Conservation (phyloP, 2,329 filamentous ascomycete species). For the Hypoxylon sp. region DNA sequence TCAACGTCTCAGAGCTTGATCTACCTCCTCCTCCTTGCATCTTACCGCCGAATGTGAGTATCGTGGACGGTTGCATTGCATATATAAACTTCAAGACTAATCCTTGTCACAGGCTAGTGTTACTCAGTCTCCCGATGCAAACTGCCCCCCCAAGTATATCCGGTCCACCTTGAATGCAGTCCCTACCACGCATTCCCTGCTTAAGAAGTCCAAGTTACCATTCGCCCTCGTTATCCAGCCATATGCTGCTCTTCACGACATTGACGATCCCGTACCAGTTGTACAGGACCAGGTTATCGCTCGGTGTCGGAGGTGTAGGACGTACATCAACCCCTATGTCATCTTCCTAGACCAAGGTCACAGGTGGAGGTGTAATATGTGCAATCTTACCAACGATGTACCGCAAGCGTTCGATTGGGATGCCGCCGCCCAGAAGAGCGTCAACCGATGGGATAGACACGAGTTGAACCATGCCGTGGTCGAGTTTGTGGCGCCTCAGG, state of each 20-base stretch:
- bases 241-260: slow-evolving; percentile 91
- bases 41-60: slow-evolving; percentile 88
- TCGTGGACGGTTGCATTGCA: neutral
- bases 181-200: slow-evolving; percentile 88
- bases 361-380: slow-evolving; percentile 99
- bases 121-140: slow-evolving; percentile 89
- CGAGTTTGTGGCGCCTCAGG: slow-evolving; percentile 96
- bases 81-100: slow-evolving; percentile 54
- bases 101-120: slow-evolving; percentile 76
- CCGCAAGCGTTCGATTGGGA: slow-evolving; percentile 99
- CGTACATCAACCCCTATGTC: slow-evolving; percentile 98
- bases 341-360: slow-evolving; percentile 97
- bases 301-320: slow-evolving; percentile 92
- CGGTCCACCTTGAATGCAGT: slow-evolving; percentile 95
- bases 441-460: slow-evolving; percentile 90
- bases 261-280: slow-evolving; percentile 90
- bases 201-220: slow-evolving; percentile 97
- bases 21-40: slow-evolving; percentile 91
- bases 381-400: slow-evolving; percentile 97
- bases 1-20: slow-evolving; percentile 93
- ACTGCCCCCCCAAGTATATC: slow-evolving; percentile 93
- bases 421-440: slow-evolving; percentile 86
- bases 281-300: slow-evolving; percentile 98
- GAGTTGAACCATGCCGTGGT: slow-evolving; percentile 97
- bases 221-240: slow-evolving; percentile 97